Evolutionary conservation across 1,284 basidiomycete genomes (phyloP).

Genomic region (Irpex sp.): DNA sequence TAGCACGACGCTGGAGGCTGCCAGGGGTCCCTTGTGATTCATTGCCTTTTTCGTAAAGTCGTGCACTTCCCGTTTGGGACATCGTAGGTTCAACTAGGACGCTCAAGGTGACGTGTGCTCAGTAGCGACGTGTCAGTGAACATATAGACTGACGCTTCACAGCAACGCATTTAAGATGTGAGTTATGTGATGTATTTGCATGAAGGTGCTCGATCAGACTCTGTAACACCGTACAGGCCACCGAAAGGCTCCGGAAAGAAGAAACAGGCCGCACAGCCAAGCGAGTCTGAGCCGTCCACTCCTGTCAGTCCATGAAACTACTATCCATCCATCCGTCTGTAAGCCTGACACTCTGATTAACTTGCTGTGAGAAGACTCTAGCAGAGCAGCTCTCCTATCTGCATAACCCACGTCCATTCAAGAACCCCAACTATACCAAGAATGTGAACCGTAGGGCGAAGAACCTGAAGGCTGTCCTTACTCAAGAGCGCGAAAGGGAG

Average conservation of each 20-base stretch:
- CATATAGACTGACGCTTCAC: not conserved
- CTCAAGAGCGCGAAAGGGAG: conserved; percentile 73
- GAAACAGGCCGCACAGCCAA: conserved; percentile 17
- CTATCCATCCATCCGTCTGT: not conserved
- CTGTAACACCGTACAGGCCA: conserved; percentile 18
- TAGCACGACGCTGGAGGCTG: no score
- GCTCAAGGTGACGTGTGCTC: no score
- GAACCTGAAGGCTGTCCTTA: conserved; percentile 71
- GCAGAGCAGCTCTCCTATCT: conserved; percentile 71
- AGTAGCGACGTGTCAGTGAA: no score
- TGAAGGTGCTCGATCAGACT: no score
- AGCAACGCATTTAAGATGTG: not conserved
- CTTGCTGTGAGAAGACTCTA: conserved; percentile 32
- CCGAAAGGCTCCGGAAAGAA: conserved; percentile 28
- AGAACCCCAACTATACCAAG: conserved; percentile 66
- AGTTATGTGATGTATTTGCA: not conserved
- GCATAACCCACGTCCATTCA: conserved; percentile 67
- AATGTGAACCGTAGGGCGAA: conserved; percentile 67
- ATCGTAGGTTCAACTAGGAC: no score
- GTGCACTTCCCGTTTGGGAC: no score
- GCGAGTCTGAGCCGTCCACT: conserved; percentile 27
- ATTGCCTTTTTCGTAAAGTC: no score
- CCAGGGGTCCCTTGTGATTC: no score
- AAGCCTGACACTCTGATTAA: no score
- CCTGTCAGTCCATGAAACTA: conserved; percentile 24